Conservation (phyloP, 306 rosid species). For the Benincasa hispida region DNA sequence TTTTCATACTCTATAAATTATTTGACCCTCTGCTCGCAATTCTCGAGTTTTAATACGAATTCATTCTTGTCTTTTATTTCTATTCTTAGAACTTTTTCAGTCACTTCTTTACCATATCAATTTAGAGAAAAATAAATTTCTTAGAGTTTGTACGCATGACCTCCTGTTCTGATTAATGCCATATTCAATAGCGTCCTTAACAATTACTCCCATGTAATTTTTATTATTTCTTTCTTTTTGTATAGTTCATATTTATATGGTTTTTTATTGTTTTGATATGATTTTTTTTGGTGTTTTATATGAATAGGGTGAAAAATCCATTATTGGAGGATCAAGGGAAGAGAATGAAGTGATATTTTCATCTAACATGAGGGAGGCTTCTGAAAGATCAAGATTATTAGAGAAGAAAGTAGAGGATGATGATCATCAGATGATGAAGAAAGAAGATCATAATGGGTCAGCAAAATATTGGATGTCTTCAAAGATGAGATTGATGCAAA, state of each 20-base stretch:
- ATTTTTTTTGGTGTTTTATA: not conserved
- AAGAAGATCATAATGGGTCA: conserved; percentile 9
- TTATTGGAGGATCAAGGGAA: not conserved
- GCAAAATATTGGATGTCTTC: conserved; percentile 55
- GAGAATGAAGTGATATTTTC: not conserved
- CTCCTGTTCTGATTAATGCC: too few species aligned
- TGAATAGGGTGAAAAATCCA: not conserved
- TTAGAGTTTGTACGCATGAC: too few species aligned
- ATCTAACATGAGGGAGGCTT: not conserved
- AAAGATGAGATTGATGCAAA: conserved; percentile 57
- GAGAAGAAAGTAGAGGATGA: not conserved
- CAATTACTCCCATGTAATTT: too few species aligned
- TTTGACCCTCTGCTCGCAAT: not conserved
- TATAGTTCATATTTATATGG: too few species aligned
- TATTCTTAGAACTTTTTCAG: too few species aligned
- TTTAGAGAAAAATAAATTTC: too few species aligned
- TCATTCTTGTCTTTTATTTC: too few species aligned
- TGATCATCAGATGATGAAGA: not conserved
- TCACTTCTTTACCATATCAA: too few species aligned
- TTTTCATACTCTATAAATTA: not conserved
- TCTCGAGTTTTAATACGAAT: not conserved
- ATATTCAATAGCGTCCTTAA: too few species aligned
- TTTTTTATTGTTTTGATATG: not conserved
- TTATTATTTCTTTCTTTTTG: too few species aligned
- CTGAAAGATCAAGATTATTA: not conserved